Evolutionary conservation across 208 protist species (phyloP).

Genomic region (Crithidia expoeki): DNA sequence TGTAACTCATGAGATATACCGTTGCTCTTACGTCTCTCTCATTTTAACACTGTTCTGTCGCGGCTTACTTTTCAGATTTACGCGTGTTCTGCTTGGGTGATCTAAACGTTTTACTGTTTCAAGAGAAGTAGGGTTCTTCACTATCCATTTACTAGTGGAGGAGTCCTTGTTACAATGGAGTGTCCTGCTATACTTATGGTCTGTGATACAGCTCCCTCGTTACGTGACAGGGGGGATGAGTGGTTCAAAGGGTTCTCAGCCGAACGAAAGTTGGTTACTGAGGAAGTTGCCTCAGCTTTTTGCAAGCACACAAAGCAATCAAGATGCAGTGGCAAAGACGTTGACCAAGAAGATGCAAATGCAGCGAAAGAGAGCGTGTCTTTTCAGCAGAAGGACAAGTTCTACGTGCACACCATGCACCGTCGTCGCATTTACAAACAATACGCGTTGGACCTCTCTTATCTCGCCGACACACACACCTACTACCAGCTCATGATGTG

Average conservation of each 20-base stretch:
- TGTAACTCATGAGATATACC: no score
- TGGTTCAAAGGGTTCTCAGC: slow-evolving; percentile 6
- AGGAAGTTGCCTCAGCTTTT: not conserved
- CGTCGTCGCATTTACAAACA: slow-evolving; percentile 62
- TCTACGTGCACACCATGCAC: slow-evolving; percentile 54
- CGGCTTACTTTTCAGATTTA: no score
- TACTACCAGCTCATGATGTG: slow-evolving; percentile 90
- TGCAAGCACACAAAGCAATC: not conserved
- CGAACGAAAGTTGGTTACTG: not conserved
- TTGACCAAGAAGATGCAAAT: not conserved
- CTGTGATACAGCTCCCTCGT: not conserved
- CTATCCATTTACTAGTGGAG: not conserved
- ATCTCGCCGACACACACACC: slow-evolving; percentile 71
- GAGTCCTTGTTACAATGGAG: slow-evolving; percentile 15
- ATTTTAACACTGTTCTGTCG: no score
- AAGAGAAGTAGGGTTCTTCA: not conserved
- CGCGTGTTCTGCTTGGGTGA: no score
- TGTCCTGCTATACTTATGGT: slow-evolving; percentile 6
- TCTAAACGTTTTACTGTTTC: not conserved
- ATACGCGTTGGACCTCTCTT: slow-evolving; percentile 58
- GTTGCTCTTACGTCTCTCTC: no score
- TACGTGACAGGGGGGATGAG: not conserved
- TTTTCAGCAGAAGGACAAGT: not conserved
- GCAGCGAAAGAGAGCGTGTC: not conserved
- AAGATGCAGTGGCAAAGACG: not conserved